A percentile compares a stretch with the other conserved stretches of the same genome.
phyloP scores from a whole-genome alignment of 768 basidiomycete genomes.

The Asterophora parasitica region DNA sequence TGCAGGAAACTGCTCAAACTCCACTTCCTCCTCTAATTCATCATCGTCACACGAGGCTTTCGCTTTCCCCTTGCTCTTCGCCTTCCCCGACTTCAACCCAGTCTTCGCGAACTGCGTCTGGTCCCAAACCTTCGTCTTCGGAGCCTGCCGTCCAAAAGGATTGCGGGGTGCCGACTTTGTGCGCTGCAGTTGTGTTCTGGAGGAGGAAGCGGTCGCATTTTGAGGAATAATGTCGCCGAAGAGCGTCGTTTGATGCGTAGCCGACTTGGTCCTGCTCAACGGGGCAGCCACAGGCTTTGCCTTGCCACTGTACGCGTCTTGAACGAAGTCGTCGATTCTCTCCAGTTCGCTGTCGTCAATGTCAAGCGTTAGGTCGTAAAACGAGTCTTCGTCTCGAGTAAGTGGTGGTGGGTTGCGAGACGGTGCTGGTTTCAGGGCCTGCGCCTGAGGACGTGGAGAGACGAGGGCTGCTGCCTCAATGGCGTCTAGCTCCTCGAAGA shows the following conservation, averaged over 20 bases:
- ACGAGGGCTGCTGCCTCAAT: conserved; percentile 55
- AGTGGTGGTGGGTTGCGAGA: conserved; percentile 14
- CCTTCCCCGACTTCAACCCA: conserved; percentile 54
- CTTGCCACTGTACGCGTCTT: conserved; percentile 40
- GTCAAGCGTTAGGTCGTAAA: conserved; percentile 52
- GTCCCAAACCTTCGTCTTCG: conserved; percentile 86
- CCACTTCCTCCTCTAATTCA: conserved; percentile 56
- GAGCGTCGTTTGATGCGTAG: conserved; percentile 59
- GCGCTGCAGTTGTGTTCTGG: conserved; percentile 32
- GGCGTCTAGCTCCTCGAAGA: conserved; percentile 58
- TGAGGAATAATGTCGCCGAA: conserved; percentile 52
- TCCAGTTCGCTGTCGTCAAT: conserved; percentile 52
- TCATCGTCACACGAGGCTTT: conserved; percentile 42
- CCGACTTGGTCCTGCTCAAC: conserved; percentile 29
- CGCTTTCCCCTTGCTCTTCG: conserved; percentile 53
- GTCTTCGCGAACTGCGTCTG: conserved; percentile 83
- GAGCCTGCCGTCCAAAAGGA: conserved; percentile 50
- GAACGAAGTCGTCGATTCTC: conserved; percentile 48
- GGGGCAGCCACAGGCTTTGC: conserved; percentile 39
- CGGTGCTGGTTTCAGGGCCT: conserved; percentile 5
- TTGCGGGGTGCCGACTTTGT: conserved; percentile 39
- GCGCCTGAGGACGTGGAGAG: conserved; percentile 10
- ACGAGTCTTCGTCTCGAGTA: conserved; percentile 34
- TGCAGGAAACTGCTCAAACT: conserved; percentile 83
- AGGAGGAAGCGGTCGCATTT: conserved; percentile 26